phyloP scores from a whole-genome alignment of 352 stramenopile species.

The Poterioochromonas sp. region DNA sequence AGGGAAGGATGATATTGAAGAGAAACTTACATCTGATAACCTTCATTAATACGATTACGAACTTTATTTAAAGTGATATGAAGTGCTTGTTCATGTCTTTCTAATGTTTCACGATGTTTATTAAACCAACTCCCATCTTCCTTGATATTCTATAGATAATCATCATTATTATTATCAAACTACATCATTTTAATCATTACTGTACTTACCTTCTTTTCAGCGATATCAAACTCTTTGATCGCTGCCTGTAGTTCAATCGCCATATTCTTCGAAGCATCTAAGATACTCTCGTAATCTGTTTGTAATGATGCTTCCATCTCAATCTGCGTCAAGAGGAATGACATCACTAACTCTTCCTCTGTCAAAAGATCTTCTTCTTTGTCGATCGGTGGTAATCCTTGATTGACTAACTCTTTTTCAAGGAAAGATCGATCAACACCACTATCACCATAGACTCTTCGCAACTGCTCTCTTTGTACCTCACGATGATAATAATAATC shows the following conservation, averaged over 20 bases:
- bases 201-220: neutral
- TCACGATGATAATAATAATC: neutral
- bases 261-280: conserved; percentile 2
- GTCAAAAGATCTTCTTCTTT: neutral
- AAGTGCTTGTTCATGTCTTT: neutral
- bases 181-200: neutral
- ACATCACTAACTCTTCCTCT: conserved; percentile 22
- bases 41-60: neutral
- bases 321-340: neutral
- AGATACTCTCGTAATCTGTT: conserved; percentile 4
- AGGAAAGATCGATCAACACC: neutral
- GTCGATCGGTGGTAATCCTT: neutral
- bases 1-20: neutral
- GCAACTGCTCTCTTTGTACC: neutral
- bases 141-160: neutral
- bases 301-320: conserved; percentile 10
- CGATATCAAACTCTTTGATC: neutral
- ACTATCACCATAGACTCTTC: neutral
- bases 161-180: neutral
- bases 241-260: neutral
- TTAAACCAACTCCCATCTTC: conserved; percentile 25
- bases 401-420: neutral
- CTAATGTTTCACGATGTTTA: conserved; percentile 12
- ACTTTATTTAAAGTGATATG: conserved; percentile 3
- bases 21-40: conserved; percentile 4